phyloP scores from a whole-genome alignment of 345 rosid species.

The Lumnitzera littorea region DNA sequence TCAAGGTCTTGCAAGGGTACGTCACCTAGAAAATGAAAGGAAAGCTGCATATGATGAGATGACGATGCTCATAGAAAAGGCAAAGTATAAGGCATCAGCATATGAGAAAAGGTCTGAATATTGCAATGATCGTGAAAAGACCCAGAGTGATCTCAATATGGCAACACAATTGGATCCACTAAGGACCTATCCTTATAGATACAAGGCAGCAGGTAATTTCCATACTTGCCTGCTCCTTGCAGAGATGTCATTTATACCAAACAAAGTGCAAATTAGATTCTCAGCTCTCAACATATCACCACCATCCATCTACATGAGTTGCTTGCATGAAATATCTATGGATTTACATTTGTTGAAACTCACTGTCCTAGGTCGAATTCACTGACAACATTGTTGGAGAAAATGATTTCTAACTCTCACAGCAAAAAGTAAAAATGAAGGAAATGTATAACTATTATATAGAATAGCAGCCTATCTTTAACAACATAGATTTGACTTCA shows the following conservation, averaged over 20 bases:
- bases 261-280: too few species aligned
- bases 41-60: slow-evolving; percentile 87
- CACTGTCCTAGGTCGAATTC: too few species aligned
- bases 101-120: slow-evolving; percentile 94
- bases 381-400: too few species aligned
- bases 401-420: too few species aligned
- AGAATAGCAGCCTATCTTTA: too few species aligned
- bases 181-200: slow-evolving; percentile 93
- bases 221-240: neutral
- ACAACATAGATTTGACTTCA: too few species aligned
- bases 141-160: slow-evolving; percentile 74
- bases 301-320: too few species aligned
- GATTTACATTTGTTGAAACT: too few species aligned
- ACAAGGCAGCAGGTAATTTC: slow-evolving; percentile 79
- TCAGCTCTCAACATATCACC: too few species aligned
- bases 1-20: slow-evolving; percentile 92
- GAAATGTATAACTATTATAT: too few species aligned
- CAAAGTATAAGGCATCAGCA: slow-evolving; percentile 64
- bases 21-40: slow-evolving; percentile 48
- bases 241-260: neutral
- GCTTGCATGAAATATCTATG: too few species aligned
- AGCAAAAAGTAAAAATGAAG: too few species aligned
- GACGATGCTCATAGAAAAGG: slow-evolving; percentile 80
- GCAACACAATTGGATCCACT: slow-evolving; percentile 81
- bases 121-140: slow-evolving; percentile 59